phyloP scores from a whole-genome alignment of 2,329 filamentous ascomycete species.

The Neopestalotiopsis sp. region DNA sequence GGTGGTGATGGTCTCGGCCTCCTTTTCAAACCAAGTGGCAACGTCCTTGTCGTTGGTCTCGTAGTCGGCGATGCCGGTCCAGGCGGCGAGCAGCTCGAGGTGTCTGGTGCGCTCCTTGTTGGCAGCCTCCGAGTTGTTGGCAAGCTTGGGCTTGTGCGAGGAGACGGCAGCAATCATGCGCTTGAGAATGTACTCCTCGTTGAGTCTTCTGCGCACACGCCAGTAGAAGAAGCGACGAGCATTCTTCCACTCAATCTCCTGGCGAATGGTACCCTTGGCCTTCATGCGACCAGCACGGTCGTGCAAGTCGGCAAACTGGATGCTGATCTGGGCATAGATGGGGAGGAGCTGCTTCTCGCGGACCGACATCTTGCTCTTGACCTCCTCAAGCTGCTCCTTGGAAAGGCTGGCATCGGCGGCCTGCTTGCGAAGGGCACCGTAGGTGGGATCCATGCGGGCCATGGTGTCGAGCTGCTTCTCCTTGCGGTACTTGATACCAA shows the following conservation, averaged over 20 bases:
- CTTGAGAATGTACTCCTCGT: conserved; percentile 96
- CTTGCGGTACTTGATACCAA: conserved; percentile 97
- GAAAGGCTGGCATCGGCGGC: conserved; percentile 70
- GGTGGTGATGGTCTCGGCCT: conserved; percentile 79
- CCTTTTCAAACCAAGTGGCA: conserved; percentile 95
- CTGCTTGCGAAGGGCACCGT: conserved; percentile 83
- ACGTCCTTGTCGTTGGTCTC: conserved; percentile 81
- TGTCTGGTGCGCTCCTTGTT: conserved; percentile 53
- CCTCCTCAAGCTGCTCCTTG: conserved; percentile 74
- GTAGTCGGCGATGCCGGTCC: conserved; percentile 81
- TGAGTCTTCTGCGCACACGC: conserved; percentile 94
- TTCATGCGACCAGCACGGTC: conserved; percentile 97
- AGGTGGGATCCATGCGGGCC: conserved; percentile 86
- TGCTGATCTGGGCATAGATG: conserved; percentile 92
- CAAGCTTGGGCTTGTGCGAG: conserved; percentile 38
- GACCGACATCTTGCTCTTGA: conserved; percentile 83
- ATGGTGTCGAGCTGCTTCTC: conserved; percentile 98
- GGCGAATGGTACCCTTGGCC: conserved; percentile 93
- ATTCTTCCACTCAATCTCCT: conserved; percentile 82
- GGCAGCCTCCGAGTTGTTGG: conserved; percentile 38
- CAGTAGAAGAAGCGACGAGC: conserved; percentile 99
- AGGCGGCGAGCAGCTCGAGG: conserved; percentile 78
- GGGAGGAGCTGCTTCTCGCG: conserved; percentile 90
- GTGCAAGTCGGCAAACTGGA: conserved; percentile 96
- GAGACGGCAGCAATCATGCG: conserved; percentile 66